Base-by-base conservation (phyloP, 2,329 filamentous ascomycete species). In the Ophiocordyceps australis region DNA sequence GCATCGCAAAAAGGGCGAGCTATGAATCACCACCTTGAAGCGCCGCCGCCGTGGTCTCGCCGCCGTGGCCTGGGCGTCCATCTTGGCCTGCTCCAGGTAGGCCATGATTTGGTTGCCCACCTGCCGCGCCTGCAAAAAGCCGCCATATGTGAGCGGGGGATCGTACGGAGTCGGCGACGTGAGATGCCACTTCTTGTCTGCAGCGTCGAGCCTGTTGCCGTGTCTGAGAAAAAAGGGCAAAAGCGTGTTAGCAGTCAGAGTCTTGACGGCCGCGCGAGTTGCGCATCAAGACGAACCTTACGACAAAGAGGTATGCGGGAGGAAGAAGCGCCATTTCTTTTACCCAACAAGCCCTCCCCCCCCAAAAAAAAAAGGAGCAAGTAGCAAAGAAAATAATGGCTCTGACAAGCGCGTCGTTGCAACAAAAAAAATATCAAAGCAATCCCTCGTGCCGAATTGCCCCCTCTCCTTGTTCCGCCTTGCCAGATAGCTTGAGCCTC, bases 111-210 rank as follows among this genome's bases (percentile, higher is more conserved):
- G 74, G 32, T 73, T 63, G 11, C 89, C 89, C 14, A 94, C 66
- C 5, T 74, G 70, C 38, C 78, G 74, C 28, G 79, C 75, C 50
- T 95, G 89, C 10, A 75, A 69, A 78, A 89, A 94, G 35, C 89
- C 89, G 38, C 81, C 80, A 45, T 94, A 95, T 3, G 85, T 93
- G 30, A 98, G 62, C 25, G 89, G 89, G 36, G 89, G 81, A 37
- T 98, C 86, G 58, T 95, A 98, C 3, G 89, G 89, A 5, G 82
- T 85, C 2, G 85, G 79, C 5, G 89, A 93, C 17, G 79, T 78
- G 28, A 93, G 65, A 49, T 94, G 82, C 89, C 89, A 98, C 49
- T 81, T 72, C 47, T 85, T 83, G 60, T 98, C 85, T 33, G 85
- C 83, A 29, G 82, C 82, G 49, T 98, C 89, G 30, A 98, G 74